These are phyloP conservation scores for Naganishia onofrii DNA, from an alignment of 768 basidiomycete species.

Conservation along the genomic window DNA sequence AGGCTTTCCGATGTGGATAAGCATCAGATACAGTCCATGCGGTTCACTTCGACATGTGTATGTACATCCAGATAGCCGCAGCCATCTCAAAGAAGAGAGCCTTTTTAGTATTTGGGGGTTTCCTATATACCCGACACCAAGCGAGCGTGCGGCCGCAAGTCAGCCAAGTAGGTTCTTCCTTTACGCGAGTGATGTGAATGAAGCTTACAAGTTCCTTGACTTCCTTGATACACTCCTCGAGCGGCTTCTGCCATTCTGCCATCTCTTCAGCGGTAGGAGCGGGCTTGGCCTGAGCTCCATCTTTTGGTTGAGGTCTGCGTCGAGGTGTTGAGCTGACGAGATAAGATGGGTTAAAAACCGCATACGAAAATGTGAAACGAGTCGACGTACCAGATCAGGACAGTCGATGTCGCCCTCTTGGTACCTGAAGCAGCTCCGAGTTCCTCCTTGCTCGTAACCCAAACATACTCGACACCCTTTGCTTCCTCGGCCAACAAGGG, in stretches of 20 bases:
- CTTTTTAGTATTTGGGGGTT: conserved; percentile 12
- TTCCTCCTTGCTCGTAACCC: conserved; percentile 64
- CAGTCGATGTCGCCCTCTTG: conserved; percentile 96
- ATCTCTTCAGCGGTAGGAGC: conserved; percentile 55
- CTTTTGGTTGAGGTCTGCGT: conserved; percentile 43
- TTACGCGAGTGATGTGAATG: not conserved
- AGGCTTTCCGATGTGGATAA: not conserved
- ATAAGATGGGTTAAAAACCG: conserved; percentile 3
- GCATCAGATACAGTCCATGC: conserved; percentile 21
- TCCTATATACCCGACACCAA: not conserved
- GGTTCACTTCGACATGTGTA: not conserved
- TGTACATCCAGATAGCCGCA: not conserved
- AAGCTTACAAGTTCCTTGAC: conserved; percentile 65
- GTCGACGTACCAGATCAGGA: conserved; percentile 67
- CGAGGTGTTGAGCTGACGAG: conserved; percentile 36
- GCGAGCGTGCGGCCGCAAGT: not conserved
- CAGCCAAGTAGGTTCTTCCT: not conserved
- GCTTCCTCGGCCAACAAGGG: conserved; percentile 93
- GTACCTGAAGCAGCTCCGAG: conserved; percentile 93
- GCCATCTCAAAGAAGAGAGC: not conserved
- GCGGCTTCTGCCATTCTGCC: conserved; percentile 80
- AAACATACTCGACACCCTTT: conserved; percentile 52
- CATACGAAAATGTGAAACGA: not conserved
- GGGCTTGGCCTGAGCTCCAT: conserved; percentile 41
- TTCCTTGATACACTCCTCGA: conserved; percentile 80